Evolutionary conservation across 768 basidiomycete species (phyloP).

Genomic region (Austroboletus eburneus): DNA sequence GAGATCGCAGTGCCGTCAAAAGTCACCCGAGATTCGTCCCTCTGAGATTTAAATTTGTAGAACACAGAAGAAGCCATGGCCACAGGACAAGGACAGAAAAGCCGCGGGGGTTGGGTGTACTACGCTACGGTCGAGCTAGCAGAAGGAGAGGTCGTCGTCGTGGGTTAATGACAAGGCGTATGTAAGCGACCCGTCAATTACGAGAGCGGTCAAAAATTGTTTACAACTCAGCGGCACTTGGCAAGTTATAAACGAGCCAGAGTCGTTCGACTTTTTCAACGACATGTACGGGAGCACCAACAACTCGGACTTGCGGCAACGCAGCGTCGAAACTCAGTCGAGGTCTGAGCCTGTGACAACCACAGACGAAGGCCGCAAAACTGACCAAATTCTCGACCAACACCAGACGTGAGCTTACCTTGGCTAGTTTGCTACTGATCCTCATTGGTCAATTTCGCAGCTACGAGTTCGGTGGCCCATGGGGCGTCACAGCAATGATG

Average conservation of each 20-base stretch:
- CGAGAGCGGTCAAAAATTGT: slow-evolving; percentile 19
- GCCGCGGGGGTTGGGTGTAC: slow-evolving; percentile 11
- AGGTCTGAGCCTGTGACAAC: slow-evolving; percentile 23
- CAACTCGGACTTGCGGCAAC: slow-evolving; percentile 29
- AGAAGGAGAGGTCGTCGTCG: slow-evolving; percentile 8
- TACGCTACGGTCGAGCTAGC: too few relatives aligned
- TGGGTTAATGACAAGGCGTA: too few relatives aligned
- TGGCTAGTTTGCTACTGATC: not conserved
- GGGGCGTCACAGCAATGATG: slow-evolving; percentile 92
- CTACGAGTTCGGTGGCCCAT: slow-evolving; percentile 95
- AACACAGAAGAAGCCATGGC: slow-evolving; percentile 90
- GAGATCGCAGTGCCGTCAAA: slow-evolving; percentile 99
- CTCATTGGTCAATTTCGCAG: slow-evolving; percentile 36
- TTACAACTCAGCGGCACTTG: slow-evolving; percentile 6
- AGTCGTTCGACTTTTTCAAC: slow-evolving; percentile 9
- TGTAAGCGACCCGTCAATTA: too few relatives aligned
- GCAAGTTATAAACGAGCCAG: too few relatives aligned
- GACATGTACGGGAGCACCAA: slow-evolving; percentile 19
- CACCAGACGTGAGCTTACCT: slow-evolving; percentile 49
- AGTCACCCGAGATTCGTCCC: slow-evolving; percentile 89
- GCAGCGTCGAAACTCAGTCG: slow-evolving; percentile 18
- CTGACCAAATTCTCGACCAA: slow-evolving; percentile 69
- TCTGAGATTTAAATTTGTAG: slow-evolving; percentile 96
- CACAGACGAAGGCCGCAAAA: slow-evolving; percentile 69
- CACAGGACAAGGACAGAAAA: slow-evolving; percentile 12